phyloP scores from a whole-genome alignment of 345 rosid genomes.

The Mercurialis annua region DNA sequence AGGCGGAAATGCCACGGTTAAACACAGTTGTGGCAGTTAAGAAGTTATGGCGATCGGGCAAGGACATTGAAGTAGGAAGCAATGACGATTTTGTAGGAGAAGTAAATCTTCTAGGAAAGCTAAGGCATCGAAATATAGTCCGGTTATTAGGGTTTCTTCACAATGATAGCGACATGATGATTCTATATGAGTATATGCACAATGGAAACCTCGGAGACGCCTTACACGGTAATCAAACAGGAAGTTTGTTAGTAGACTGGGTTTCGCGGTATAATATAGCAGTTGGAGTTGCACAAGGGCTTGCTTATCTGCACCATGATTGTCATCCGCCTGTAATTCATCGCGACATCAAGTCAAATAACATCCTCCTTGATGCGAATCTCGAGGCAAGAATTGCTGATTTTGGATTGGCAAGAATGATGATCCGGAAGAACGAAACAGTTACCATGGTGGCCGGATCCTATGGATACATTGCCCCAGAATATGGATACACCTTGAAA shows the following conservation, averaged over 20 bases:
- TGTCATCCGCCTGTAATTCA: constrained; percentile 83
- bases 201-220: constrained; percentile 85
- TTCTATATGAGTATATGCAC: constrained; percentile 79
- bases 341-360: constrained; percentile 86
- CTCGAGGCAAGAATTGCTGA: constrained; percentile 88
- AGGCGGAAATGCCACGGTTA: constrained; percentile 58
- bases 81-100: constrained; percentile 72
- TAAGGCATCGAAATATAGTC: constrained; percentile 87
- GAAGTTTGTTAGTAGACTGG: constrained; percentile 72
- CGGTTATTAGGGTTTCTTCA: constrained; percentile 73
- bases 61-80: constrained; percentile 57
- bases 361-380: constrained; percentile 78
- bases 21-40: constrained; percentile 70
- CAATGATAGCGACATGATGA: constrained; percentile 68
- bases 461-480: constrained; percentile 94
- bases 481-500: constrained; percentile 84
- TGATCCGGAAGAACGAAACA: constrained; percentile 81
- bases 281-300: constrained; percentile 86
- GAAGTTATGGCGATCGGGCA: constrained; percentile 73
- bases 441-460: constrained; percentile 96
- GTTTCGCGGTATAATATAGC: constrained; percentile 84
- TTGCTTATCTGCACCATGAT: constrained; percentile 91
- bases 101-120: constrained; percentile 76
- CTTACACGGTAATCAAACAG: constrained; percentile 70
- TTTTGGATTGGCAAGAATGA: constrained; percentile 90